Conservation (phyloP, 2,329 filamentous ascomycete genomes). For the Aspergillus carbonarius region DNA sequence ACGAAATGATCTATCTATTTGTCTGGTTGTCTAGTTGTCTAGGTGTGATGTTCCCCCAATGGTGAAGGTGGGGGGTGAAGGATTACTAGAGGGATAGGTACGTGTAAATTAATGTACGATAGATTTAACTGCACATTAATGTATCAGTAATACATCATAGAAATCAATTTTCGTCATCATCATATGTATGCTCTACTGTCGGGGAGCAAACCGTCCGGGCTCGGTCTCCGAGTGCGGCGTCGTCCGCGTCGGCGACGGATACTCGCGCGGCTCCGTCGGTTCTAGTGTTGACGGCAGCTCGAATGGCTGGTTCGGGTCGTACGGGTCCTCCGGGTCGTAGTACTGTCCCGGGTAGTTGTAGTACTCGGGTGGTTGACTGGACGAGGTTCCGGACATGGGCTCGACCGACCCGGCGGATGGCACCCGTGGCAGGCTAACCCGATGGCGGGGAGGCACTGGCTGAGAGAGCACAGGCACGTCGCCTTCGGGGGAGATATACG, state of each 20-base stretch:
- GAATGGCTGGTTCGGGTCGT: slow-evolving; percentile 16
- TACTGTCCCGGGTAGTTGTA: slow-evolving; percentile 14
- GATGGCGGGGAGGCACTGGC: slow-evolving; percentile 23
- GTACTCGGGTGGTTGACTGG: slow-evolving; percentile 4
- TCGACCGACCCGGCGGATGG: background rate
- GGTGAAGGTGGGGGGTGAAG: no score
- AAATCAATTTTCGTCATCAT: slow-evolving; percentile 1
- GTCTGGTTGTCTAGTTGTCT: no score
- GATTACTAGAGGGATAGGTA: no score
- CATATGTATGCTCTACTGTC: background rate
- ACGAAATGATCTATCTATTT: slow-evolving; percentile 23
- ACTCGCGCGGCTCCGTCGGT: background rate
- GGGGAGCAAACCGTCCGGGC: background rate
- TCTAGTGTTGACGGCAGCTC: slow-evolving; percentile 13
- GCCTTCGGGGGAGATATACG: slow-evolving; percentile 12
- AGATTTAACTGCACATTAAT: background rate
- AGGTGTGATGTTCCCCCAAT: no score
- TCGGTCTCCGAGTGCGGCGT: slow-evolving; percentile 2
- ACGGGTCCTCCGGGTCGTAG: slow-evolving; percentile 11
- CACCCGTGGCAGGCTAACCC: background rate
- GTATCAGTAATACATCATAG: background rate
- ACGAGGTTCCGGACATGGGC: no score
- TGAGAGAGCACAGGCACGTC: slow-evolving; percentile 28
- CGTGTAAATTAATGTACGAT: background rate
- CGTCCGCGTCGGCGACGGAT: slow-evolving; percentile 1